Evolutionary conservation across 805 yeast genomes (phyloP).

Genomic region (Starmerella bombi): DNA sequence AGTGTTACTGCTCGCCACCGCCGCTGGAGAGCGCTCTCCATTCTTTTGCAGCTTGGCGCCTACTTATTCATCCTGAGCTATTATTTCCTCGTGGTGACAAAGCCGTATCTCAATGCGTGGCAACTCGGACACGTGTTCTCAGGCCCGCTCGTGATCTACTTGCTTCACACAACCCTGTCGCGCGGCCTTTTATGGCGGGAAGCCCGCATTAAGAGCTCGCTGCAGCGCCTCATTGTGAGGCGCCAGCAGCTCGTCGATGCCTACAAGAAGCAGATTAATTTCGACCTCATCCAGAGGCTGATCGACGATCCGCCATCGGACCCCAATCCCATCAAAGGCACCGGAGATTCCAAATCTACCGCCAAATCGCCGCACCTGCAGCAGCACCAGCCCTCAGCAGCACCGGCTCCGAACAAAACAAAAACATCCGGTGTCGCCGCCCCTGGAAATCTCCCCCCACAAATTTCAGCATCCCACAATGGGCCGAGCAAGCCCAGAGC

Average conservation of each 20-base stretch:
- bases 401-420: background rate
- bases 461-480: background rate
- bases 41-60: conserved; percentile 24
- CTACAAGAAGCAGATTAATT: conserved; percentile 59
- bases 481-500: background rate
- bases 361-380: background rate
- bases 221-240: conserved; percentile 31
- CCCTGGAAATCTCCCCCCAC: background rate
- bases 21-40: conserved; percentile 23
- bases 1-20: conserved; percentile 20
- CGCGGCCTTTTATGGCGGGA: conserved; percentile 18
- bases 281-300: conserved; percentile 60
- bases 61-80: conserved; percentile 16
- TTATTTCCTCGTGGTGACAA: conserved; percentile 7
- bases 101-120: background rate
- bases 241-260: conserved; percentile 50
- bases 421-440: background rate
- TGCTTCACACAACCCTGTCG: background rate
- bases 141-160: background rate
- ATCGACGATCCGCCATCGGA: conserved; percentile 41
- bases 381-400: background rate
- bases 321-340: background rate
- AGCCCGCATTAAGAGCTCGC: conserved; percentile 19
- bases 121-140: background rate
- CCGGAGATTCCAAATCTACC: background rate